These are phyloP conservation scores for Apiospora marii DNA, from an alignment of 2,329 filamentous ascomycete genomes.

Conservation along the genomic window DNA sequence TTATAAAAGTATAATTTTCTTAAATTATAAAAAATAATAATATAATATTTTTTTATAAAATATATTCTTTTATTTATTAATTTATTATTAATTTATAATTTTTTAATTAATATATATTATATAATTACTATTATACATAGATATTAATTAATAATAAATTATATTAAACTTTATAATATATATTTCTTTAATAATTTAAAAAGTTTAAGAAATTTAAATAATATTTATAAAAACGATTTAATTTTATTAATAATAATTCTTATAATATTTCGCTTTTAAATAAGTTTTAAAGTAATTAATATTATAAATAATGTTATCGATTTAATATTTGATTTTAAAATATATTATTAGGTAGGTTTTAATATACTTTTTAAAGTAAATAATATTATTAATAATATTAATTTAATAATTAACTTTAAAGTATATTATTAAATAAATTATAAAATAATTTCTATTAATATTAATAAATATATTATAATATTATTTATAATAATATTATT, in stretches of 20 bases:
- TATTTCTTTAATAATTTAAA: background rate
- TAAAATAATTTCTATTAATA: no score
- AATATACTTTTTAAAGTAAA: background rate
- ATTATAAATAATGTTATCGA: no score
- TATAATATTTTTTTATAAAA: background rate
- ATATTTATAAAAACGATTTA: background rate
- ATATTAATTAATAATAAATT: background rate
- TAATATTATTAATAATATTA: background rate
- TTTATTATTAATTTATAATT: background rate
- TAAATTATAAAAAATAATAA: background rate
- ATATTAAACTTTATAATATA: background rate
- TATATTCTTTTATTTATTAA: background rate
- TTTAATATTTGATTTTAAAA: no score
- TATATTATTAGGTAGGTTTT: no score
- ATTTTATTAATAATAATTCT: no score
- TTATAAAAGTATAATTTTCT: background rate
- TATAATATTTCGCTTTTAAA: no score
- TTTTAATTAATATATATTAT: background rate
- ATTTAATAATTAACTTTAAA: background rate
- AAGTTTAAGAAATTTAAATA: background rate
- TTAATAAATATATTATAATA: no score
- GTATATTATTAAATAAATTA: background rate
- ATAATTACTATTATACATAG: background rate
- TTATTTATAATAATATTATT: no score
- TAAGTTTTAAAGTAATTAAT: no score